Evolutionary conservation across 352 stramenopile species (phyloP).

Genomic region (Phytophthora pluvialis): DNA sequence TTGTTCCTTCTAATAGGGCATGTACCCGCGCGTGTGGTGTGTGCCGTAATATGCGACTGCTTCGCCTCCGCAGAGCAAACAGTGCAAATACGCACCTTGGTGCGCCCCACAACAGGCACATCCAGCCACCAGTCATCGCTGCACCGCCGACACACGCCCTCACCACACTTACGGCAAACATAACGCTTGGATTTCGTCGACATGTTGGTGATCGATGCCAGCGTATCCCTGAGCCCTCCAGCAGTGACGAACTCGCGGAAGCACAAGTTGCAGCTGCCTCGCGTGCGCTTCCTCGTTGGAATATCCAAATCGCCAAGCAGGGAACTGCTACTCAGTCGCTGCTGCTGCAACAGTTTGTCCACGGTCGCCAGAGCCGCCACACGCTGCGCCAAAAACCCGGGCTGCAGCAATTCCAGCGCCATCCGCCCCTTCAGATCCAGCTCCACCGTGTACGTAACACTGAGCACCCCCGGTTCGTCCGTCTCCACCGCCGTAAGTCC

Average conservation of each 20-base stretch:
- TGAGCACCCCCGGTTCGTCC: constrained; percentile 70
- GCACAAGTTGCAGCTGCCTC: constrained; percentile 72
- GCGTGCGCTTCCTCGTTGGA: constrained; percentile 32
- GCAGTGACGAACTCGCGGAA: constrained; percentile 67
- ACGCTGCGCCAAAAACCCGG: constrained; percentile 67
- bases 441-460: constrained; percentile 86
- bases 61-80: constrained; percentile 80
- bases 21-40: constrained; percentile 30
- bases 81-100: constrained; percentile 85
- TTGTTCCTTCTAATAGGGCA: constrained; percentile 19
- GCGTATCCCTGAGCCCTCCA: constrained; percentile 31
- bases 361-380: constrained; percentile 74
- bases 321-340: constrained; percentile 78
- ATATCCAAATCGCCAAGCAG: constrained; percentile 85
- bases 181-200: constrained; percentile 55
- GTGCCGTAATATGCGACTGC: constrained; percentile 53
- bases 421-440: constrained; percentile 88
- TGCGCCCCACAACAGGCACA: constrained; percentile 77
- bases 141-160: constrained; percentile 79
- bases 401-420: constrained; percentile 67
- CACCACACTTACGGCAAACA: constrained; percentile 81
- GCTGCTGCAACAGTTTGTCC: constrained; percentile 80
- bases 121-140: constrained; percentile 84
- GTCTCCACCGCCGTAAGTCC: constrained; percentile 82
- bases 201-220: constrained; percentile 37